A percentile compares a stretch with the other conserved stretches of the same genome.
Conservation (phyloP, 2,329 filamentous ascomycete genomes). For the Dactylonectria estremocensis region DNA sequence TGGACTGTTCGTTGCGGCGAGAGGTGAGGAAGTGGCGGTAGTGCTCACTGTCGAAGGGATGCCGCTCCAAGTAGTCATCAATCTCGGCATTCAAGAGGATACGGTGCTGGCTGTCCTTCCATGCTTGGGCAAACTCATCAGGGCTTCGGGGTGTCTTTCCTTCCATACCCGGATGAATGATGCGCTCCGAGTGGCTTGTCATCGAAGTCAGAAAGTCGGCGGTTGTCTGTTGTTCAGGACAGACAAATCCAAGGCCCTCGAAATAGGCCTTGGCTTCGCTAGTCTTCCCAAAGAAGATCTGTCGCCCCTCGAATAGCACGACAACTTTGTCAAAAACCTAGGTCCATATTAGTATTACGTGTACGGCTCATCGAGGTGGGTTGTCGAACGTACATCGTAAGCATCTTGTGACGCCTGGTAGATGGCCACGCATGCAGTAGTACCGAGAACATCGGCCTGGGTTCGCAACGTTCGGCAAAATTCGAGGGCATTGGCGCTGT, state of each 20-base stretch:
- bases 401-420: conserved; percentile 69
- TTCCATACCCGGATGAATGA: conserved; percentile 48
- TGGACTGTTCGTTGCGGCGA: conserved; percentile 25
- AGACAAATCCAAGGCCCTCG: conserved; percentile 52
- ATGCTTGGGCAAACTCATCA: conserved; percentile 52
- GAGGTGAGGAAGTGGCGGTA: conserved; percentile 19
- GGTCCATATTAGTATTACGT: not conserved
- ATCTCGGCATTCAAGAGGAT: conserved; percentile 44
- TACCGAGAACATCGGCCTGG: conserved; percentile 71
- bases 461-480: conserved; percentile 74
- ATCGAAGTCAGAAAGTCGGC: conserved; percentile 15
- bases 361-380: not conserved
- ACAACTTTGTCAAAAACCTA: conserved; percentile 78
- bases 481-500: conserved; percentile 74
- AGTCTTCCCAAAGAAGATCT: conserved; percentile 62
- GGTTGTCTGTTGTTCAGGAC: conserved; percentile 22
- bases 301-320: conserved; percentile 76
- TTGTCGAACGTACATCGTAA: conserved; percentile 35
- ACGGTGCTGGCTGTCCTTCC: conserved; percentile 42
- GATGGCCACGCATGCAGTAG: conserved; percentile 72
- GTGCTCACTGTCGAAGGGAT: conserved; percentile 20
- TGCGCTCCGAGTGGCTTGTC: conserved; percentile 42
- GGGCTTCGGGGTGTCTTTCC: conserved; percentile 48
- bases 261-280: conserved; percentile 64
- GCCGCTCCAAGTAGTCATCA: conserved; percentile 39